Base-by-base conservation (phyloP, 164 flowering plant genomes). In the Litsea cubeba region DNA sequence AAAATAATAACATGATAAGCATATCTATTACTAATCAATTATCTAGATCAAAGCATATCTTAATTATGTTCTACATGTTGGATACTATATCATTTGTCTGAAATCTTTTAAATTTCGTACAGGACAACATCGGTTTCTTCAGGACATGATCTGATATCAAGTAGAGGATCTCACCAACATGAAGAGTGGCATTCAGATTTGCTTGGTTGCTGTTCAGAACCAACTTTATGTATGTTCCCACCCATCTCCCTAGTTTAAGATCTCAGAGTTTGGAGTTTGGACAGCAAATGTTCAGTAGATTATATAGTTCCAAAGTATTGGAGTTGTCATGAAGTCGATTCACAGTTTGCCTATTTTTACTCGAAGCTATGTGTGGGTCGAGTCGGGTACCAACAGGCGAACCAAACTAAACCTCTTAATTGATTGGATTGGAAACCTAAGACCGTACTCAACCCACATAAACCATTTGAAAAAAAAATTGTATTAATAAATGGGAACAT, bases 121-220 rank as follows among this genome's bases (percentile, higher is more conserved):
- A 95, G 97, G 82, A 87, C 77, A 72, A 82, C 83, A 50, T 83
- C 90, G 46, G 85, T 85, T 74, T 86, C 97, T 78, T 89, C 89
- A 1, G 88, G 85, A 28, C 87, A 76, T 64, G 93, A 90, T 83
- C 81, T 88, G 77, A 84, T 86, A 46, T 85, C 95, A 49, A 79
- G 75, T 70, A 80, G 77, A 82, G 89, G 85, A 72, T 88, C 90
- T 70, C 72, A 82, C 62, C 79, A 68, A 68, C 79, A 82, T 79
- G 94, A 88, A 62, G 97, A 92, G 51, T 95, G 99, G 99, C 90
- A 93, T 72, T 72, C 98, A 69, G 99, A 95, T 85, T 76, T 95
- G 69, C 95, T 95, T 62, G 98, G 87, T 67, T 95, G 99, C 80
- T 95, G 98, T 79, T 86, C 95, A 62, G 97, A 95, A 75, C 99